Conservation (phyloP, 768 basidiomycete genomes). For the Crassisporium funariophilum region DNA sequence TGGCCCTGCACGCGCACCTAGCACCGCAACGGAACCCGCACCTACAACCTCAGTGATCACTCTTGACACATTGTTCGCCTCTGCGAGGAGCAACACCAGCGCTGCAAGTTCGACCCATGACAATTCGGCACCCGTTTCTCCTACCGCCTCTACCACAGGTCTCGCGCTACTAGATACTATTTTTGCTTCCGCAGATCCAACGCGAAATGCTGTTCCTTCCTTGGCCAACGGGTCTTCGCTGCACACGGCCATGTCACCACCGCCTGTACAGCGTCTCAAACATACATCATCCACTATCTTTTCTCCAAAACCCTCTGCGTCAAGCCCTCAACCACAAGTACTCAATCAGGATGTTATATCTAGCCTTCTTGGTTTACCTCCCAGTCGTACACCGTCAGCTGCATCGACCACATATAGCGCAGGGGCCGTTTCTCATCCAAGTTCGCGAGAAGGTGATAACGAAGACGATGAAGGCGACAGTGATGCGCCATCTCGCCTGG, state of each 20-base stretch:
- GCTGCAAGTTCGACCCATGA: slow-evolving; percentile 16
- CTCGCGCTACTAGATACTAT: slow-evolving; percentile 65
- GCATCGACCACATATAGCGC: slow-evolving; percentile 32
- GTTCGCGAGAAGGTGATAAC: slow-evolving; percentile 60
- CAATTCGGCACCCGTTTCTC: slow-evolving; percentile 28
- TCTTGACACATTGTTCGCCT: slow-evolving; percentile 50
- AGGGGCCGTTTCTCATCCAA: slow-evolving; percentile 41
- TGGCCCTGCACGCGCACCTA: slow-evolving; percentile 23
- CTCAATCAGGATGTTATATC: slow-evolving; percentile 73
- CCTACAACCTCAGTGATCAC: slow-evolving; percentile 40
- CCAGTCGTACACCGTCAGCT: slow-evolving; percentile 42
- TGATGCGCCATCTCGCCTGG: slow-evolving; percentile 31
- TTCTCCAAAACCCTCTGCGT: slow-evolving; percentile 38
- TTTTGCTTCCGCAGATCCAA: slow-evolving; percentile 62
- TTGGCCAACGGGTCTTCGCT: slow-evolving; percentile 10
- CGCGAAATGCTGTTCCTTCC: background rate
- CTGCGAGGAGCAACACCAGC: background rate
- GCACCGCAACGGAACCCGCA: slow-evolving; percentile 24
- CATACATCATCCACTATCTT: slow-evolving; percentile 8
- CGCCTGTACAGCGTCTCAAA: slow-evolving; percentile 2
- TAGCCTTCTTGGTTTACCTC: slow-evolving; percentile 58
- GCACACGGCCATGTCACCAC: slow-evolving; percentile 1
- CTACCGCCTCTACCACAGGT: slow-evolving; percentile 41
- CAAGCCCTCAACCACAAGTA: slow-evolving; percentile 58
- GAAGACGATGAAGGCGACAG: slow-evolving; percentile 48